These are phyloP conservation scores for Diplodia intermedia DNA, from an alignment of 2,329 filamentous ascomycete genomes.

Conservation along the genomic window DNA sequence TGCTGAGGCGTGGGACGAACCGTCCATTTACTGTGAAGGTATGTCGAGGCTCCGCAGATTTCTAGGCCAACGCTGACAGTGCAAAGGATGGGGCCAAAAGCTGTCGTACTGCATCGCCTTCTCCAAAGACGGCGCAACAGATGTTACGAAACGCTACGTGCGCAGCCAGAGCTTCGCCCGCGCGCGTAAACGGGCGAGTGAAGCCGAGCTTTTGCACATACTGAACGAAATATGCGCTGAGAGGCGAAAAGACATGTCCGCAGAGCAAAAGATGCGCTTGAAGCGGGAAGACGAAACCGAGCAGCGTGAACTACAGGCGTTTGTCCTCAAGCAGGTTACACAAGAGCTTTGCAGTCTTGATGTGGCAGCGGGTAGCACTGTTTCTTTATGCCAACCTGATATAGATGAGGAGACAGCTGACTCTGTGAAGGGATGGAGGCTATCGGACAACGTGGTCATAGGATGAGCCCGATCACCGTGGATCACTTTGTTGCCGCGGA, in stretches of 20 bases:
- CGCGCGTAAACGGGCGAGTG: constrained; percentile 78
- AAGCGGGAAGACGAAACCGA: constrained; percentile 81
- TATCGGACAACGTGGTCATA: neutral
- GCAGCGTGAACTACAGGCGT: constrained; percentile 75
- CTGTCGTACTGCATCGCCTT: constrained; percentile 98
- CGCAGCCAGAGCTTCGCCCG: constrained; percentile 72
- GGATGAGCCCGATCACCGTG: neutral
- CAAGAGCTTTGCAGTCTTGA: constrained; percentile 73
- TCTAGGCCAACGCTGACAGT: constrained; percentile 32
- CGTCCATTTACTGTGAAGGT: constrained; percentile 87
- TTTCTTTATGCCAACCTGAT: neutral
- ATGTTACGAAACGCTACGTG: constrained; percentile 70
- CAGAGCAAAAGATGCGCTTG: constrained; percentile 80
- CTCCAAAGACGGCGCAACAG: constrained; percentile 79
- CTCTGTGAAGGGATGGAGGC: neutral
- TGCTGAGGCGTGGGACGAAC: constrained; percentile 94
- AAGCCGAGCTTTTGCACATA: constrained; percentile 89
- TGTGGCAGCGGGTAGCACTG: constrained; percentile 43
- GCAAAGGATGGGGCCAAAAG: constrained; percentile 84
- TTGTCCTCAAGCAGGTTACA: constrained; percentile 75
- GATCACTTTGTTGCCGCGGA: too few species aligned
- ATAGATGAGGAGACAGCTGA: neutral
- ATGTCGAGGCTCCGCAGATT: constrained; percentile 40
- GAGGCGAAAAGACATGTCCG: constrained; percentile 81
- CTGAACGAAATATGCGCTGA: constrained; percentile 88